These are phyloP conservation scores for Oenanthe javanica DNA, from an alignment of 140 eudicot species.

Conservation along the genomic window DNA sequence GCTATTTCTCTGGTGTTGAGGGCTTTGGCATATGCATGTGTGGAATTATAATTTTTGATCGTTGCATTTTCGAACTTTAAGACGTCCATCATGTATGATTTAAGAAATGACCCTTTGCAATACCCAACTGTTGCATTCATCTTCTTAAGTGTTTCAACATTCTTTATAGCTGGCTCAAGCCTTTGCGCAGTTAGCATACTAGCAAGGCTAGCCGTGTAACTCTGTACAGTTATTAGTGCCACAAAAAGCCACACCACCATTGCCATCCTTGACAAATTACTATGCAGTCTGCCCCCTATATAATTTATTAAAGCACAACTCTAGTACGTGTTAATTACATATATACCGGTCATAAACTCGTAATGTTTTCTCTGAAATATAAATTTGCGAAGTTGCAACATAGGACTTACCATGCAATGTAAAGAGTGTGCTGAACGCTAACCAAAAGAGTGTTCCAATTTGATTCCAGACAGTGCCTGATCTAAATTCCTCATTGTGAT, in stretches of 20 bases:
- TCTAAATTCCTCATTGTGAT: constrained; percentile 11
- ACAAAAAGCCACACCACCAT: constrained; percentile 19
- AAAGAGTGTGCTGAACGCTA: constrained; percentile 23
- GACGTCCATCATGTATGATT: neutral
- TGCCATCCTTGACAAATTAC: constrained; percentile 11
- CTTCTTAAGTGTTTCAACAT: constrained; percentile 5
- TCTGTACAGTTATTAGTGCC: neutral
- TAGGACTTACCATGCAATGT: constrained; percentile 5
- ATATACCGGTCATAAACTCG: neutral
- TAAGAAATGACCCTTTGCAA: neutral
- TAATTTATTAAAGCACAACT: neutral
- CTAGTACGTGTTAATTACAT: neutral
- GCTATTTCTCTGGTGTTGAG: constrained; percentile 31
- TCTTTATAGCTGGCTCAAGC: neutral
- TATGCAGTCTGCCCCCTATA: neutral
- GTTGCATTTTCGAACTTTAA: neutral
- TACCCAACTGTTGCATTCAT: constrained; percentile 10
- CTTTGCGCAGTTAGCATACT: constrained; percentile 5
- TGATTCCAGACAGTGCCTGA: constrained; percentile 23
- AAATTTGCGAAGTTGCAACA: neutral
- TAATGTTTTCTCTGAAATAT: neutral
- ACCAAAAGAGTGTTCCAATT: constrained; percentile 34
- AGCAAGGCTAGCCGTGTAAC: constrained; percentile 10
- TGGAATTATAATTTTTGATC: constrained; percentile 27
- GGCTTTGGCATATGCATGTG: constrained; percentile 30